These are phyloP conservation scores for Epichloe typhina DNA, from an alignment of 2,329 filamentous ascomycete species.

Conservation along the genomic window DNA sequence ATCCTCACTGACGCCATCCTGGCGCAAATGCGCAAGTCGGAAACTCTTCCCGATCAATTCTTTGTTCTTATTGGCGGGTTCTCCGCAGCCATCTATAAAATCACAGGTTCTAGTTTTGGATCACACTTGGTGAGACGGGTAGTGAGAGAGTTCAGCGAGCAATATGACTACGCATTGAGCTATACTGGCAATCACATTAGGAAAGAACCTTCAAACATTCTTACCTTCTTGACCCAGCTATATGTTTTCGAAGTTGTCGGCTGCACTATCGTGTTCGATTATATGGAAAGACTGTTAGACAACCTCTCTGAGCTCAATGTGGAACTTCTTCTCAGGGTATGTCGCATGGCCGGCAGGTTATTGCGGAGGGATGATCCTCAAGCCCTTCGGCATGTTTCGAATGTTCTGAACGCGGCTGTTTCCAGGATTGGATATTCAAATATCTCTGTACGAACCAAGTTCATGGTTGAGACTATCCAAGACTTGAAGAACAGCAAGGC, in stretches of 20 bases:
- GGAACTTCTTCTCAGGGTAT: conserved; percentile 72
- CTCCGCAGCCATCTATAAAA: conserved; percentile 73
- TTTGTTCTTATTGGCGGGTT: conserved; percentile 84
- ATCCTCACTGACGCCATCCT: conserved; percentile 66
- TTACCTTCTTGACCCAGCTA: conserved; percentile 71
- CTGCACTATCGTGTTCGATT: conserved; percentile 78
- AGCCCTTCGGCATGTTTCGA: conserved; percentile 76
- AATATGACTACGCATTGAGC: conserved; percentile 38
- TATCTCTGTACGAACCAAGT: conserved; percentile 78
- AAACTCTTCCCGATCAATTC: conserved; percentile 73
- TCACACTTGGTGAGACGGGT: conserved; percentile 72
- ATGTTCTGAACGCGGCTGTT: conserved; percentile 61
- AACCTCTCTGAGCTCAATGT: conserved; percentile 76
- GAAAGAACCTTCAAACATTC: conserved; percentile 50
- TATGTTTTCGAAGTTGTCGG: conserved; percentile 88
- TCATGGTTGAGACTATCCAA: conserved; percentile 95
- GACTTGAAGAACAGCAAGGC: conserved; percentile 89
- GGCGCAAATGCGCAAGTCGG: conserved; percentile 65
- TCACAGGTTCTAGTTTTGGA: conserved; percentile 79
- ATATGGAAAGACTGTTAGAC: conserved; percentile 63
- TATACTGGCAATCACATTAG: conserved; percentile 27
- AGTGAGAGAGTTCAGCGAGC: conserved; percentile 59
- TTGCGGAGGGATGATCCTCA: conserved; percentile 81
- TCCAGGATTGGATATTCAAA: conserved; percentile 52
- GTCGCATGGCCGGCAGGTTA: conserved; percentile 69